Base-by-base conservation (phyloP, 306 rosid species). In the Sophora flavescens region DNA sequence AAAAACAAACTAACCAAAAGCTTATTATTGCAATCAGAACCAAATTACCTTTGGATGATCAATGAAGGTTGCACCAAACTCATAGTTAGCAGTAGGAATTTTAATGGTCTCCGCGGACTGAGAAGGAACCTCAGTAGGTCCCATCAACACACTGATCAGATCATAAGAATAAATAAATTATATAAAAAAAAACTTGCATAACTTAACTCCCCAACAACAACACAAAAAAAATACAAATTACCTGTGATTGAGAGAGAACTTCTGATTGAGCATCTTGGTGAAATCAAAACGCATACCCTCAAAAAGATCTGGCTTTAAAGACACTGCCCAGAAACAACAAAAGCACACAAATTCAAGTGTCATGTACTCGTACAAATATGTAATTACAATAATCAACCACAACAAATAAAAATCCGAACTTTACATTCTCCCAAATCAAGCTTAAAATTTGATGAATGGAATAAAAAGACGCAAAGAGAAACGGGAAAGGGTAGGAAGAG, bases 261-360 rank as follows among this genome's bases (percentile, higher is more conserved):
- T 91, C 60, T 89, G 98, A 77, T 91, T 96, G 61, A 96, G 96
- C 32, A 92, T 92, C 80, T 87, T 96, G 70, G 96, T 93, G 75
- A 96, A 96, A 85, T 96, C 99, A 79, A 96, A 91, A 11, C 98
- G 92, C 94, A 93, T 75, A 17, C 99, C 99, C 78, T 96, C 99
- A 16, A 96, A 96, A 41, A 87, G 86, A 48, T 93, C 99, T n/a
- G 99, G 99, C 68, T 93, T 96, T 41, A 96, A 85, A n/a, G 99
- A 93, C 97, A 93, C 99, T 96, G 86, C 70, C 3, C 70, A 51
- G 53, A 4, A 17, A 13, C 32, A 36, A 33, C 2, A 68, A 41
- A 52, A 41, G 51, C 13, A 70, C 2, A 26, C 28, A 68, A 69
- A 68, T 47, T 69, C 59, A 30, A 74, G 33, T 32, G 75, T 45